Base-by-base conservation (phyloP, 2,329 filamentous ascomycete genomes). In the Neonectria hederae region DNA sequence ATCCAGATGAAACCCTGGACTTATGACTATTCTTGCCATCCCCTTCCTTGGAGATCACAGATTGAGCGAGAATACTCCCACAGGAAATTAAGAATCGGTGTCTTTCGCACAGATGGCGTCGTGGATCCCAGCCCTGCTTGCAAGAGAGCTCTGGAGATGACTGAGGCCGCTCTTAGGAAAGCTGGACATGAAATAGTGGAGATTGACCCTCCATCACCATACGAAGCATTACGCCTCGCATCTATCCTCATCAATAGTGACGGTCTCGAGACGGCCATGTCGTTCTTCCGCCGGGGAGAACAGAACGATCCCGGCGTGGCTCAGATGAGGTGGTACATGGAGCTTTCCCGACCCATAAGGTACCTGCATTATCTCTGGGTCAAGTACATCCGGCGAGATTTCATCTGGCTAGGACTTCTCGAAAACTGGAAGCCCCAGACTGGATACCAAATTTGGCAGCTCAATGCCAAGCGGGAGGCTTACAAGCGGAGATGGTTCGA, bases 311-410 rank as follows among this genome's bases (percentile, higher is more conserved):
- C 86, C 0, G 94, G 94, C 17, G 93, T 92, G 2, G 84, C 84
- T 24, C 90, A 94, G 76, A 89, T 97, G 83, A 84, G 87, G 57
- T 88, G 85, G 71, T 89, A 94, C 75, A 93, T 94, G 82, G 83
- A 83, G 45, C 85, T 97, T 14, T 91, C 93, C 14, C 82, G 89
- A 7, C 88, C 91, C 5, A 75, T 97, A 70, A 93, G 93, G 76
- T 97, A 91, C 77, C 74, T 96, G n/a, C 93, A 97, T 81, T 96
- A 94, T 76, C 86, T 94, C 6, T 97, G 92, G 86, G 90, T 96
- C n/a, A 91, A 90, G 73, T 97, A 97, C 76, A 82, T 97, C 66
- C 87, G 89, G 58, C 81, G 89, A 11, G 94, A 97, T 76, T 77
- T 82, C 1, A 79, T 94, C 53, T 97, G 93, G 92, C 93, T 94